phyloP scores from a whole-genome alignment of 148 eudicot genomes.

The Bassia scoparia region DNA sequence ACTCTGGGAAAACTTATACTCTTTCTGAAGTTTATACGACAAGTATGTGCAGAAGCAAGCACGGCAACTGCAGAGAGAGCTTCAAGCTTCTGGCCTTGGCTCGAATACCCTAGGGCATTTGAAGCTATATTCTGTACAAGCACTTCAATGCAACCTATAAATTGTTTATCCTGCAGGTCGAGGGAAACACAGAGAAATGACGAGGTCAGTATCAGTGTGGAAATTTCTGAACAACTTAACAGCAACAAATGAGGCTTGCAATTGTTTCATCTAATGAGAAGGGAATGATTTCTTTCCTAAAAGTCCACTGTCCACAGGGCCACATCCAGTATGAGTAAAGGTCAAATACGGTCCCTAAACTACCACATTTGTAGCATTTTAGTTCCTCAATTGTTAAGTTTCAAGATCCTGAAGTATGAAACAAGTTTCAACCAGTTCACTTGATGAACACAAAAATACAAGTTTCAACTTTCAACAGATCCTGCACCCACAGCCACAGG shows the following conservation, averaged over 20 bases:
- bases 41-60: background rate
- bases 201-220: background rate
- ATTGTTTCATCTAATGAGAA: background rate
- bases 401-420: too few species aligned
- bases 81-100: conserved; percentile 1
- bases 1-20: background rate
- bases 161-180: conserved; percentile 22
- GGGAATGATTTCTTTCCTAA: too few species aligned
- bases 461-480: too few species aligned
- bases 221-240: background rate
- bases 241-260: background rate
- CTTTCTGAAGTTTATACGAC: background rate
- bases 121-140: conserved; percentile 13
- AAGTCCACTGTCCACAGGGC: too few species aligned
- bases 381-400: too few species aligned
- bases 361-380: too few species aligned
- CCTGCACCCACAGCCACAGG: background rate
- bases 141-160: conserved; percentile 13
- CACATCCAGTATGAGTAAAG: too few species aligned
- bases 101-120: background rate
- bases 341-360: too few species aligned
- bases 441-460: too few species aligned
- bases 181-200: background rate
- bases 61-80: conserved; percentile 3
- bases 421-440: too few species aligned